A percentile compares a stretch with the other conserved stretches of the same genome.
These are phyloP conservation scores for Metschnikowia corniflorae DNA, from an alignment of 805 yeast genomes.

Conservation along the genomic window DNA sequence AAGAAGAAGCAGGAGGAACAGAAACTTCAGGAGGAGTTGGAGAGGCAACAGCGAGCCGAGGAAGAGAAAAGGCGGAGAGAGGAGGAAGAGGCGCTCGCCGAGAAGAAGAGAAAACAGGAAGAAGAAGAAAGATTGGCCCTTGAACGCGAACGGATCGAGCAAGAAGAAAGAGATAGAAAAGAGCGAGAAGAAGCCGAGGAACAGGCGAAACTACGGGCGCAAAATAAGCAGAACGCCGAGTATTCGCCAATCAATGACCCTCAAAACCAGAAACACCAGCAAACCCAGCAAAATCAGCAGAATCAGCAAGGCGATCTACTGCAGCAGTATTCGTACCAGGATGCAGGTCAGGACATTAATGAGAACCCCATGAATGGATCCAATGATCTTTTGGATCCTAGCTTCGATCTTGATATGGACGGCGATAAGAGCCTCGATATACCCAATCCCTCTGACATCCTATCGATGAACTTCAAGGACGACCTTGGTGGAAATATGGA, in stretches of 20 bases:
- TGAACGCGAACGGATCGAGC: constrained; percentile 18
- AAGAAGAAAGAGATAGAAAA: constrained; percentile 17
- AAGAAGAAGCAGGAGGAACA: constrained; percentile 40
- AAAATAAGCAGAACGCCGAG: constrained; percentile 2
- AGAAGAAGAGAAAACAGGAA: constrained; percentile 17
- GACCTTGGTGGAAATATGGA: constrained; percentile 1
- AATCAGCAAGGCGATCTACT: constrained; percentile 4
- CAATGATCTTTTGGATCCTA: constrained; percentile 20
- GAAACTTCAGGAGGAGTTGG: constrained; percentile 34
- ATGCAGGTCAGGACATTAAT: not conserved
- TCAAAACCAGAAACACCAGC: constrained; percentile 7
- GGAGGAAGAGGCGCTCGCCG: constrained; percentile 17
- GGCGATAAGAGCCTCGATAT: constrained; percentile 19
- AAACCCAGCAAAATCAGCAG: constrained; percentile 8
- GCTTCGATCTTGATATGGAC: constrained; percentile 28
- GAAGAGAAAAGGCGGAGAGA: constrained; percentile 22
- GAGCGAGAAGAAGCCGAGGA: constrained; percentile 15
- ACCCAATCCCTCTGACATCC: constrained; percentile 34
- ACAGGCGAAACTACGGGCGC: constrained; percentile 7
- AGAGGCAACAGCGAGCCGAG: constrained; percentile 30
- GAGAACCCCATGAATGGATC: not conserved
- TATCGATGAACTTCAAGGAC: constrained; percentile 25
- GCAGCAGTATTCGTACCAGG: constrained; percentile 3
- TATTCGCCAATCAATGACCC: not conserved
- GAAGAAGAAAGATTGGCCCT: constrained; percentile 20